Evolutionary conservation across 2,329 filamentous ascomycete species (phyloP).

Genomic region (Albophoma yamanashiensis): DNA sequence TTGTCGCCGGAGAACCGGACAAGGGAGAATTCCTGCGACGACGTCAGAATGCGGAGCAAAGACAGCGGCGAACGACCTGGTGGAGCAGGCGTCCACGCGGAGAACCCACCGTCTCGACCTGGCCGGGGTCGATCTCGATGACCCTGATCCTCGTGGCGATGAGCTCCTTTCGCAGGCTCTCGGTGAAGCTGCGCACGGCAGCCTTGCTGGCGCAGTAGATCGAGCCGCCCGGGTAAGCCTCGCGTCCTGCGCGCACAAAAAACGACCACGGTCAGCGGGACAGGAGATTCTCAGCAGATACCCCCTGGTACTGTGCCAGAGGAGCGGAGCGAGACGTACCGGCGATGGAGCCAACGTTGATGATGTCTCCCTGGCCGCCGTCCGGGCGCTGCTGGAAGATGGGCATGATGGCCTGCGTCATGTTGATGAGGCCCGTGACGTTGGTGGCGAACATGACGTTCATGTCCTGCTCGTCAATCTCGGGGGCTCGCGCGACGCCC

Average conservation of each 20-base stretch:
- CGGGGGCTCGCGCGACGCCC: conserved; percentile 74
- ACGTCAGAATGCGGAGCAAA: background rate
- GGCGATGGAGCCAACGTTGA: conserved; percentile 90
- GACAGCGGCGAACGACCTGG: background rate
- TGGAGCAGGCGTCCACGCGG: background rate
- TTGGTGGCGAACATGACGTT: conserved; percentile 86
- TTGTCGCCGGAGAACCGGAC: conserved; percentile 86
- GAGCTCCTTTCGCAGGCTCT: conserved; percentile 71
- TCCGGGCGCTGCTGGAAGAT: conserved; percentile 69
- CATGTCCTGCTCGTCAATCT: conserved; percentile 75
- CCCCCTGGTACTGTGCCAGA: background rate
- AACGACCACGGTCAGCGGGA: background rate
- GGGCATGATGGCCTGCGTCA: conserved; percentile 84
- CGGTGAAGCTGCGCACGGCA: conserved; percentile 75
- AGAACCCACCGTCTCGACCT: conserved; percentile 67
- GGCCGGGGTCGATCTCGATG: conserved; percentile 83
- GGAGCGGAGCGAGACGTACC: conserved; percentile 22
- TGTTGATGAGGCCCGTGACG: conserved; percentile 87
- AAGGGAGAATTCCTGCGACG: conserved; percentile 65
- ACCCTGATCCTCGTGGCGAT: conserved; percentile 71
- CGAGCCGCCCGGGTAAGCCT: conserved; percentile 73
- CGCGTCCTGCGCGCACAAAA: conserved; percentile 40
- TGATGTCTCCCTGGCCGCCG: conserved; percentile 80
- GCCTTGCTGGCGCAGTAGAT: conserved; percentile 95
- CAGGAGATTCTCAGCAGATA: background rate